Evolutionary conservation across 2,329 filamentous ascomycete species (phyloP).

Genomic region (Ophiognomonia clavigignenti-juglandacearum): DNA sequence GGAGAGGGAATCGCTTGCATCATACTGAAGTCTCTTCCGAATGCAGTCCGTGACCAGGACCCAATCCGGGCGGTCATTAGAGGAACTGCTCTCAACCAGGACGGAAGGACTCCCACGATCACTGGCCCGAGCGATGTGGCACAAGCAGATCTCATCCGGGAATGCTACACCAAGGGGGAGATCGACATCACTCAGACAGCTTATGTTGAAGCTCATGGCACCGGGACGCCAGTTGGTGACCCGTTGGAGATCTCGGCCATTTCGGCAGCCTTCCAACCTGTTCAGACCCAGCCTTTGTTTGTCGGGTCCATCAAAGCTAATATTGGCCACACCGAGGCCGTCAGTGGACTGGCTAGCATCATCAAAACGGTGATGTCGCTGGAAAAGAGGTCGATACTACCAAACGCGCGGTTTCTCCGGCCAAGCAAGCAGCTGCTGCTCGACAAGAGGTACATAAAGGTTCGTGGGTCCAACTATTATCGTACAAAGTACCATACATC

Average conservation of each 20-base stretch:
- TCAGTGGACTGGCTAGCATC: conserved; percentile 39
- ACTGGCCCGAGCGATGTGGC: conserved; percentile 30
- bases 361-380: conserved; percentile 31
- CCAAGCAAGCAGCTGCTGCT: not conserved
- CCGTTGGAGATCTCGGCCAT: conserved; percentile 15
- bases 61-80: conserved; percentile 35
- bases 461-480: not conserved
- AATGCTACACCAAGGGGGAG: conserved; percentile 27
- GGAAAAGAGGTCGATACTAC: conserved; percentile 31
- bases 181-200: conserved; percentile 31
- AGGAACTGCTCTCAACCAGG: conserved; percentile 30
- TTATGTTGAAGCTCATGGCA: conserved; percentile 40
- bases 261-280: conserved; percentile 8
- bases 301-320: conserved; percentile 36
- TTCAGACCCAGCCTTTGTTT: conserved; percentile 17
- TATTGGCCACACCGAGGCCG: conserved; percentile 42
- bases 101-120: conserved; percentile 38
- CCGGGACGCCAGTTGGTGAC: conserved; percentile 13
- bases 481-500: not conserved
- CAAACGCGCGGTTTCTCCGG: conserved; percentile 23
- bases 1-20: conserved; percentile 42
- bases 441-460: not conserved
- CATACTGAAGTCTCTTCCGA: conserved; percentile 39
- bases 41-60: conserved; percentile 42
- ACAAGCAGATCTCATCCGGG: conserved; percentile 28